Percentiles rank a stretch among this genome's conserved stretches.
These are phyloP conservation scores for Neurospora africana DNA, from an alignment of 495 filamentous ascomycete species.

Conservation along the genomic window DNA sequence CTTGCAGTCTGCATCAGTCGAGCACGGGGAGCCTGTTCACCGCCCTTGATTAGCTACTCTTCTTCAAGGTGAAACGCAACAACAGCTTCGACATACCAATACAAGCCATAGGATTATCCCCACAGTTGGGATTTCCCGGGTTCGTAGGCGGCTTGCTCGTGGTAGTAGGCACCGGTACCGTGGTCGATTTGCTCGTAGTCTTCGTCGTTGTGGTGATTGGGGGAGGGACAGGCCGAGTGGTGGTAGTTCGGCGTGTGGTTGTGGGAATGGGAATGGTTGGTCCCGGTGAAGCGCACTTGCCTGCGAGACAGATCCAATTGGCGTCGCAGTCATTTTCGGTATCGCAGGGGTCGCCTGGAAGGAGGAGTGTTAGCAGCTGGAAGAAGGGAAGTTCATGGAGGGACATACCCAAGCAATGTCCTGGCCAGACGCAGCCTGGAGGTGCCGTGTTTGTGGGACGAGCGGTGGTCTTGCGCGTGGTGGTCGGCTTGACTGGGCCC, in stretches of 20 bases:
- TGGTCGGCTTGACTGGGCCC: not conserved
- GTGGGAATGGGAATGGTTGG: not conserved
- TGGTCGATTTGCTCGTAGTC: not conserved
- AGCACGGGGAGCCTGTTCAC: conserved; percentile 9
- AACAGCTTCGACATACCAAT: conserved; percentile 14
- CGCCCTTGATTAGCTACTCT: not conserved
- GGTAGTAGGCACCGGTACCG: not conserved
- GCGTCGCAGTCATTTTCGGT: conserved; percentile 18
- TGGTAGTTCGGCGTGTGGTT: not conserved
- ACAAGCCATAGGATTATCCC: conserved; percentile 12
- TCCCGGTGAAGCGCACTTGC: conserved; percentile 3
- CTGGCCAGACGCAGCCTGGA: conserved; percentile 6
- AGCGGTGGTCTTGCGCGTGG: conserved; percentile 1
- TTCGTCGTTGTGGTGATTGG: conserved; percentile 1
- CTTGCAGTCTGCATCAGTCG: conserved; percentile 15
- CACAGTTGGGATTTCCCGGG: conserved; percentile 2
- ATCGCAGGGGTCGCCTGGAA: conserved; percentile 8
- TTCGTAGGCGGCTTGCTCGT: conserved; percentile 1
- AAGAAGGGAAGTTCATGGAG: not conserved
- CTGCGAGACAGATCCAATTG: conserved; percentile 6
- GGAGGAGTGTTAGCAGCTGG: not conserved
- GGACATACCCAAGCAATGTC: conserved; percentile 10
- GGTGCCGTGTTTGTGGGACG: not conserved
- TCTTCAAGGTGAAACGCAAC: not conserved
- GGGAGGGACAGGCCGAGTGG: not conserved